Base-by-base conservation (phyloP, 2,329 filamentous ascomycete genomes). In the Fusarium agapanthi region DNA sequence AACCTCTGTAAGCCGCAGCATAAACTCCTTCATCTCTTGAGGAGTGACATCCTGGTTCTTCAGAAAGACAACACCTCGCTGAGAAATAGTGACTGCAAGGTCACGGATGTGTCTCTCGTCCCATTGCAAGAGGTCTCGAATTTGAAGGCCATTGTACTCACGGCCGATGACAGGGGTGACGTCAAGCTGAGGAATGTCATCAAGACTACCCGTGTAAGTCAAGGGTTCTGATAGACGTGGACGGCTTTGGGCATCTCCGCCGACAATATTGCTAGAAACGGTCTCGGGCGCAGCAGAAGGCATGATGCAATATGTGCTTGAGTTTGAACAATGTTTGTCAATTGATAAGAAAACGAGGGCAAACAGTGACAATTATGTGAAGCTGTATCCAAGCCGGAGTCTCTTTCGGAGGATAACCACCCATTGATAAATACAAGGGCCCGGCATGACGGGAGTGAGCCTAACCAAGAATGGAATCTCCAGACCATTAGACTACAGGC, bases 41-140 rank as follows among this genome's bases (percentile, higher is more conserved):
- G 81, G 80, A 16, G 80, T 82, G 26, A 82, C 76, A 71, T 81
- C 77, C 57, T 83, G 81, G 51, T 80, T 72, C 57, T 81, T 80
- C 32, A 83, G 72, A 63, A 83, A 83, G 26, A 83, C 80, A 30
- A 83, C 81, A 30, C 81, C 81, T 11, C 81, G 78, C 65, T 83
- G 80, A 20, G 81, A 82, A 53, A 83, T 84, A 6, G 86, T 88
- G 60, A 87, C 84, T 26, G 87, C 88, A 24, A 90, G 80, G 71
- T 89, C 88, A 24, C 84, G 84, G 38, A 90, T 81, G 55, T 87
- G 80, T 24, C 84, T 81, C 44, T 89, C 86, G 47, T 82, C 80
- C 59, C 76, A 79, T 61, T 76, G 73, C 43, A 83, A 71, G 35
- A 83, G 60, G 75, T 81, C 76, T 22, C 68, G 75, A 40, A 83